Evolutionary conservation across 176 grass and related monocot species (phyloP).

Genomic region (Carex kokanica): DNA sequence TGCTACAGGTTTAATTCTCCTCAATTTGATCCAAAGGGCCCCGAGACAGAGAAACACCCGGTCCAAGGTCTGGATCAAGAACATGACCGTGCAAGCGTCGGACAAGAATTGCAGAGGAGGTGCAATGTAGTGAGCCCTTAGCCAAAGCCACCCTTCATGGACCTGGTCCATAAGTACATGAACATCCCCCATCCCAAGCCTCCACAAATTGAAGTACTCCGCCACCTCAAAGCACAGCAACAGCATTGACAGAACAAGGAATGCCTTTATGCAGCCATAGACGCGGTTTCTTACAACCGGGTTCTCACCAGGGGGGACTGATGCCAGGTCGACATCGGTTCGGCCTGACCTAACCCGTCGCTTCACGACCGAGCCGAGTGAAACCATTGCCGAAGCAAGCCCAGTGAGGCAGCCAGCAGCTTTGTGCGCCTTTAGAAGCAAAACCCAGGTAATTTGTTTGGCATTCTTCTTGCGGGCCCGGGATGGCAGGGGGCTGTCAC

Average conservation of each 20-base stretch:
- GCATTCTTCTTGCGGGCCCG: constrained; percentile 73
- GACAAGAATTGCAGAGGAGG: constrained; percentile 84
- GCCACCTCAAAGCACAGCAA: constrained; percentile 68
- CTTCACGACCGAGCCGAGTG: constrained; percentile 54
- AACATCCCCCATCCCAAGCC: constrained; percentile 36
- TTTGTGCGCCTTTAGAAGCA: constrained; percentile 92
- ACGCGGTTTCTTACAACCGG: constrained; percentile 66
- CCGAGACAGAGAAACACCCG: constrained; percentile 86
- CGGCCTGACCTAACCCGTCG: constrained; percentile 60
- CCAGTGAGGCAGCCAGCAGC: constrained; percentile 80
- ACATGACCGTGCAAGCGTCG: constrained; percentile 80
- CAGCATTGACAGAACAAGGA: constrained; percentile 70
- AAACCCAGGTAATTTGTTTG: constrained; percentile 97
- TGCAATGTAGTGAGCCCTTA: constrained; percentile 77
- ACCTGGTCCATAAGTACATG: constrained; percentile 49
- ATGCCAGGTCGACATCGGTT: constrained; percentile 58
- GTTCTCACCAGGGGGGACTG: constrained; percentile 46
- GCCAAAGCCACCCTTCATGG: constrained; percentile 65
- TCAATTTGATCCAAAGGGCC: constrained; percentile 87
- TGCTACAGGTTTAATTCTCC: constrained; percentile 65
- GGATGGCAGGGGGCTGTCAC: constrained; percentile 36
- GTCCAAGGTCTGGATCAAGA: constrained; percentile 92
- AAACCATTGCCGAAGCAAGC: constrained; percentile 54
- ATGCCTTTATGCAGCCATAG: constrained; percentile 71
- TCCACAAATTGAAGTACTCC: constrained; percentile 63